Conservation (phyloP, 2,329 filamentous ascomycete genomes). For the Fusarium graminum region DNA sequence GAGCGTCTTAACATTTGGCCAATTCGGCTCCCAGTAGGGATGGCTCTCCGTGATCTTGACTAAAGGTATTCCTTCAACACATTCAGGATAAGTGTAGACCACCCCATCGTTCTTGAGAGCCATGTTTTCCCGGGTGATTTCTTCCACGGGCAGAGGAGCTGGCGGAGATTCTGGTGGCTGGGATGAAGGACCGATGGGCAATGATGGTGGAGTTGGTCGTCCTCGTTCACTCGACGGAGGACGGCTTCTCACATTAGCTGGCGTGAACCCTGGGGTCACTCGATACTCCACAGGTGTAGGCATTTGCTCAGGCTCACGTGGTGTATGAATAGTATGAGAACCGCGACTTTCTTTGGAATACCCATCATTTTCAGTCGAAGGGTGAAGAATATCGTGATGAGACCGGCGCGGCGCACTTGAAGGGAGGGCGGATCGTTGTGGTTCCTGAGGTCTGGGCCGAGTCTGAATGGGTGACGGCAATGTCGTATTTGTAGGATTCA, state of each 20-base stretch:
- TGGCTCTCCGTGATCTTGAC: conserved; percentile 64
- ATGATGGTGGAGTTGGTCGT: conserved; percentile 48
- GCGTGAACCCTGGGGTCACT: conserved; percentile 50
- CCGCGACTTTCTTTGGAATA: conserved; percentile 30
- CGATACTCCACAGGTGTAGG: conserved; percentile 48
- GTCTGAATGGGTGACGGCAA: conserved; percentile 16
- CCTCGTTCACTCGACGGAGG: conserved; percentile 48
- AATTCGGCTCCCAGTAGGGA: conserved; percentile 68
- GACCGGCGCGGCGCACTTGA: conserved; percentile 26
- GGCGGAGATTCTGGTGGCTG: conserved; percentile 38
- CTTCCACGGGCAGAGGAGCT: conserved; percentile 31
- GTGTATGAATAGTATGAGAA: conserved; percentile 27
- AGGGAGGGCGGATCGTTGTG: conserved; percentile 32
- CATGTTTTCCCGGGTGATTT: conserved; percentile 62
- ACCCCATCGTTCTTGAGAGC: conserved; percentile 63
- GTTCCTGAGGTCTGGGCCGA: conserved; percentile 23
- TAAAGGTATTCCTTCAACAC: conserved; percentile 66
- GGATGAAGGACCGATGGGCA: conserved; percentile 48
- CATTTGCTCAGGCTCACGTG: conserved; percentile 47
- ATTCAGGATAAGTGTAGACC: conserved; percentile 64
- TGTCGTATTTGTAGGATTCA: conserved; percentile 30
- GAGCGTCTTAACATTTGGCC: conserved; percentile 60
- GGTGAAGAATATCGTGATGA: conserved; percentile 38
- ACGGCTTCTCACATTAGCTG: conserved; percentile 50
- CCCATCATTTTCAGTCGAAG: conserved; percentile 41